Evolutionary conservation across 345 rosid species (phyloP), one percentile per base, ranked within the genome.

Genomic region (Melaleuca alternifolia): DNA sequence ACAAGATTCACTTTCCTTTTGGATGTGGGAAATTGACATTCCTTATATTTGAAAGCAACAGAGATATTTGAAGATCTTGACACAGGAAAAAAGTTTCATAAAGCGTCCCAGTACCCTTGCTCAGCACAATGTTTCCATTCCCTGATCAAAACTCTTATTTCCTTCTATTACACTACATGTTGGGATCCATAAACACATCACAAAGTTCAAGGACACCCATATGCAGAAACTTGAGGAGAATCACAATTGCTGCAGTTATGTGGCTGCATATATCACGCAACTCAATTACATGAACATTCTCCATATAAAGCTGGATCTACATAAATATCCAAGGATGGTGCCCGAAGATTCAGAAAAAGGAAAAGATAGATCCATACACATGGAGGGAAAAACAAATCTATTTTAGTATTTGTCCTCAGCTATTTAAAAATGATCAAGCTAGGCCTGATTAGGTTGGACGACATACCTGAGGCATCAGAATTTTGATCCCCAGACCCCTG

Each of bases 401-500:
- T 71, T 33, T 33, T 3, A 5, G 24, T 71, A 71, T 71, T 71
- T 5, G 79, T 71, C 46, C 48, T 18, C 79, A 71, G 79, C 33
- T 33, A 33, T 71, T 21, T 24, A 33, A 71, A 46, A 71, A 71
- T 33, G 37, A 71, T 9, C 79, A 33, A 9, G 48, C 46, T 24
- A 71, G 13, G 79, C 79, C 79, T 71, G 48, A 71, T 16, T 71
- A 71, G 79, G 48, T 41, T 79, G 6, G 52, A 51, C n/a, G 59
- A 88, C 93, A 76, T 87, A 95, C 99, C 99, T 93, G 88, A 86
- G 84, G 91, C 91, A 65, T 89, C 84, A 52, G 96, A 91, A 85
- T 84, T 90, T 87, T 94, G 96, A 88, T 92, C 96, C 87, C 93
- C 91, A 59, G 85, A 30, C 81, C 94, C 99, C 99, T 97, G 94